These are phyloP conservation scores for Aspergillus sparsus DNA, from an alignment of 495 filamentous ascomycete genomes.

Conservation along the genomic window DNA sequence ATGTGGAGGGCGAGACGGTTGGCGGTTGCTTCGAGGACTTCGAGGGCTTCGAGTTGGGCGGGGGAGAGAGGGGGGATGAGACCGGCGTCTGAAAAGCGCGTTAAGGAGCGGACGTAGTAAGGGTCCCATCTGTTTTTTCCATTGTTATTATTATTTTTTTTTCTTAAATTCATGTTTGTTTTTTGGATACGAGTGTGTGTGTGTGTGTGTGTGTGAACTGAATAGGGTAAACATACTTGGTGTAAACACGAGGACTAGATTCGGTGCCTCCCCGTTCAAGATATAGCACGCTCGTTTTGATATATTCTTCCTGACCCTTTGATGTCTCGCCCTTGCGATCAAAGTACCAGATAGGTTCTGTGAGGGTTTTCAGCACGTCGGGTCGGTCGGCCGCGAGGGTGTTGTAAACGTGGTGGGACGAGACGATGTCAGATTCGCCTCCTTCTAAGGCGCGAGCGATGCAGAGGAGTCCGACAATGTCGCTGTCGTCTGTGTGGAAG, in stretches of 20 bases:
- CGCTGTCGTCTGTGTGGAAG: slow-evolving; percentile 82
- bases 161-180: slow-evolving; percentile 5
- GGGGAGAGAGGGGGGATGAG: slow-evolving; percentile 66
- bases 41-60: slow-evolving; percentile 63
- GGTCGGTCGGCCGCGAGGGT: slow-evolving; percentile 71
- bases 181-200: not conserved
- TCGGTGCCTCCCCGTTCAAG: slow-evolving; percentile 57
- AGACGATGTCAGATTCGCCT: slow-evolving; percentile 82
- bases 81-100: slow-evolving; percentile 64
- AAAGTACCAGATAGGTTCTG: slow-evolving; percentile 86
- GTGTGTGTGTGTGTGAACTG: not conserved
- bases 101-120: slow-evolving; percentile 70
- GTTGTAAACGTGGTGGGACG: slow-evolving; percentile 82
- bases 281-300: slow-evolving; percentile 73
- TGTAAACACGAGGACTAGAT: slow-evolving; percentile 45
- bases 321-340: slow-evolving; percentile 87
- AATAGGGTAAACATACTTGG: slow-evolving; percentile 41
- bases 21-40: slow-evolving; percentile 68
- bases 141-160: slow-evolving; percentile 4
- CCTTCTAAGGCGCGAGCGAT: slow-evolving; percentile 75
- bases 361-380: slow-evolving; percentile 73
- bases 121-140: slow-evolving; percentile 67
- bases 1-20: slow-evolving; percentile 68
- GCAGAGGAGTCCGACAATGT: slow-evolving; percentile 85
- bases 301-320: slow-evolving; percentile 72